phyloP scores from a whole-genome alignment of 2,329 filamentous ascomycete genomes.

The Ascochyta koolunga region DNA sequence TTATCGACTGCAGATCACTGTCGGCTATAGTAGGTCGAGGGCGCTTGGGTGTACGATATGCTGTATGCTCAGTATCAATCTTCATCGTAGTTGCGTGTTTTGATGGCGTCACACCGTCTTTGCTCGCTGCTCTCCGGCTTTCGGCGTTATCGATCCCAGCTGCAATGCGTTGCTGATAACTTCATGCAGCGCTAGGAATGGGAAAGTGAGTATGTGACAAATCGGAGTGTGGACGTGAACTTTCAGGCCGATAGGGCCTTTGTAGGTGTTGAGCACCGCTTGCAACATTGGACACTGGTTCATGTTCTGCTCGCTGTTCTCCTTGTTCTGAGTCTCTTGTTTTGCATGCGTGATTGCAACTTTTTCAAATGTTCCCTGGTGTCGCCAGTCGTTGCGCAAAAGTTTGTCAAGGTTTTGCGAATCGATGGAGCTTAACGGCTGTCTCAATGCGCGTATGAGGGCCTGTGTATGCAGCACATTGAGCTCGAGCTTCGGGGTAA shows the following conservation, averaged over 20 bases:
- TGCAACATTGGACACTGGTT: neutral
- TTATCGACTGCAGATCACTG: neutral
- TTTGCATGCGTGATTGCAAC: neutral
- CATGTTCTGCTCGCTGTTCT: neutral
- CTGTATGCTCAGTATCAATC: too few relatives aligned
- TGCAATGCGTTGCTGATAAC: conserved; percentile 23
- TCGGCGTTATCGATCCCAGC: conserved; percentile 27
- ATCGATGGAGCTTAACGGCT: conserved; percentile 20
- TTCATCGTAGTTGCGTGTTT: neutral
- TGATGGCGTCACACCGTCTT: neutral
- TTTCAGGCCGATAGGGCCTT: neutral
- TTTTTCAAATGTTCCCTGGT: neutral
- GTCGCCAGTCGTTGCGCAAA: conserved; percentile 26
- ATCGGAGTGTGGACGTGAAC: conserved; percentile 16
- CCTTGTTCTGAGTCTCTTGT: neutral
- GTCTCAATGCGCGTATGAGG: conserved; percentile 25
- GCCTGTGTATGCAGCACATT: conserved; percentile 36
- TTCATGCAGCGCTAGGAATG: conserved; percentile 25
- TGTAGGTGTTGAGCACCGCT: neutral
- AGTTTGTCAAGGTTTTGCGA: conserved; percentile 28
- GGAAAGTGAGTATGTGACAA: conserved; percentile 27
- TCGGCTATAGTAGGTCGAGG: too few relatives aligned
- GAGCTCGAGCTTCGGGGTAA: conserved; percentile 29
- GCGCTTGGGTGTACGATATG: neutral
- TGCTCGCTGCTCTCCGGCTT: neutral